Percentiles rank a stretch among this genome's conserved stretches.
phyloP scores from a whole-genome alignment of 2,329 filamentous ascomycete species.

The Aspergillus novofumigatus region DNA sequence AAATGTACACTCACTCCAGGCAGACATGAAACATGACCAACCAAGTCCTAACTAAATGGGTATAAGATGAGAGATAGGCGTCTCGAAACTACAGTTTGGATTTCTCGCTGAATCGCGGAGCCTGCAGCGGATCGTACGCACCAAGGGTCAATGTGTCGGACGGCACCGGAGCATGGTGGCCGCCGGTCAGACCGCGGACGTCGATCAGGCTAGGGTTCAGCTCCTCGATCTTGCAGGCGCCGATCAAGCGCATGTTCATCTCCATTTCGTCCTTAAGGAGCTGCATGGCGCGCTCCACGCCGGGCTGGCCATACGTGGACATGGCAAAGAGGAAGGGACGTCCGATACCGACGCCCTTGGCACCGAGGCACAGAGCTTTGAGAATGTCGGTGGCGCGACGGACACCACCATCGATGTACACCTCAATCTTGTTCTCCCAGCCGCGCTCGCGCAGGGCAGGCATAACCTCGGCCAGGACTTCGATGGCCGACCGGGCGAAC shows the following conservation, averaged over 20 bases:
- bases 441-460: constrained; percentile 72
- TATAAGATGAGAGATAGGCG: background rate
- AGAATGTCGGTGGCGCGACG: constrained; percentile 89
- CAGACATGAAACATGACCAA: background rate
- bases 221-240: constrained; percentile 68
- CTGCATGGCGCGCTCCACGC: constrained; percentile 89
- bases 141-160: constrained; percentile 56
- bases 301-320: constrained; percentile 81
- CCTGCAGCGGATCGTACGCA: constrained; percentile 54
- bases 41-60: background rate
- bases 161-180: constrained; percentile 57
- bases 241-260: constrained; percentile 97
- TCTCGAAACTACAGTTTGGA: constrained; percentile 34
- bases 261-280: constrained; percentile 94
- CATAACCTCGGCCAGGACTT: constrained; percentile 91
- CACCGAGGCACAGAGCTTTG: constrained; percentile 90
- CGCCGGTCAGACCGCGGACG: constrained; percentile 59
- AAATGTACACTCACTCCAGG: background rate
- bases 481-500: constrained; percentile 81
- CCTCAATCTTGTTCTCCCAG: constrained; percentile 72
- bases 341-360: constrained; percentile 88
- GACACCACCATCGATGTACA: constrained; percentile 88
- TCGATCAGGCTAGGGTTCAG: constrained; percentile 80
- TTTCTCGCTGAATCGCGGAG: constrained; percentile 48
- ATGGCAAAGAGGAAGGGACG: constrained; percentile 95